These are phyloP conservation scores for Mortierella sp. DNA, from an alignment of 371 early-diverging fungal genomes.

Conservation along the genomic window DNA sequence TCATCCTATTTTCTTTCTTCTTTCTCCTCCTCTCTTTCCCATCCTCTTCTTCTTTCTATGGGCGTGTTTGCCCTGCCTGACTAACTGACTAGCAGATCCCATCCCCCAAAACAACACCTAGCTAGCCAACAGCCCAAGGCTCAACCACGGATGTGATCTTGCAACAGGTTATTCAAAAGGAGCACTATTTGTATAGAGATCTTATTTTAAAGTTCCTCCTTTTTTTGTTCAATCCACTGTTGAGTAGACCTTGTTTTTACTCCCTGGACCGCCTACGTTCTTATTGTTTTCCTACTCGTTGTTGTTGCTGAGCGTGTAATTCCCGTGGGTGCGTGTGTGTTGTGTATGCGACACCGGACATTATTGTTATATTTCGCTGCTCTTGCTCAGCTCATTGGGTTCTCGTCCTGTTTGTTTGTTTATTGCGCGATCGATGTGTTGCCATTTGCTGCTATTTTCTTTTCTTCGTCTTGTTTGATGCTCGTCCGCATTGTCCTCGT, in stretches of 20 bases:
- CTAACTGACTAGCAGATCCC: too few species aligned
- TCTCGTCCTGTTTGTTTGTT: not conserved
- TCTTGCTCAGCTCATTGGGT: too few species aligned
- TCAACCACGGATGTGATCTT: not conserved
- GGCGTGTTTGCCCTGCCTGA: too few species aligned
- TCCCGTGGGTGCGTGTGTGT: not conserved
- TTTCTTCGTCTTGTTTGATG: too few species aligned
- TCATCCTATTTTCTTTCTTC: not conserved
- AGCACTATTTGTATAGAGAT: too few species aligned
- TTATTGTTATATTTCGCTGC: not conserved
- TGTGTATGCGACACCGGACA: not conserved
- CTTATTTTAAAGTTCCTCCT: not conserved
- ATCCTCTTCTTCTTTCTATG: not conserved
- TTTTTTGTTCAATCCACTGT: not conserved
- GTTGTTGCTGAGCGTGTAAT: not conserved
- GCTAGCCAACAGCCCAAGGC: too few species aligned
- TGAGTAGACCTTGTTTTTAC: not conserved
- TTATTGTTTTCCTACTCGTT: too few species aligned
- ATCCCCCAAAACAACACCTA: not conserved
- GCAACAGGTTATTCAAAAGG: too few species aligned
- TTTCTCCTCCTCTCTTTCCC: too few species aligned
- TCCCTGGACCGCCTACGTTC: constrained; percentile 4
- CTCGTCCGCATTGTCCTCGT: constrained; percentile 1
- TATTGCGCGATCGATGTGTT: constrained; percentile 3
- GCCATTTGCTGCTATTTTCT: constrained; percentile 4